Evolutionary conservation across 1,284 basidiomycete species (phyloP), one percentile per base, ranked within the genome.

Genomic region (Moesziomyces sp.): DNA sequence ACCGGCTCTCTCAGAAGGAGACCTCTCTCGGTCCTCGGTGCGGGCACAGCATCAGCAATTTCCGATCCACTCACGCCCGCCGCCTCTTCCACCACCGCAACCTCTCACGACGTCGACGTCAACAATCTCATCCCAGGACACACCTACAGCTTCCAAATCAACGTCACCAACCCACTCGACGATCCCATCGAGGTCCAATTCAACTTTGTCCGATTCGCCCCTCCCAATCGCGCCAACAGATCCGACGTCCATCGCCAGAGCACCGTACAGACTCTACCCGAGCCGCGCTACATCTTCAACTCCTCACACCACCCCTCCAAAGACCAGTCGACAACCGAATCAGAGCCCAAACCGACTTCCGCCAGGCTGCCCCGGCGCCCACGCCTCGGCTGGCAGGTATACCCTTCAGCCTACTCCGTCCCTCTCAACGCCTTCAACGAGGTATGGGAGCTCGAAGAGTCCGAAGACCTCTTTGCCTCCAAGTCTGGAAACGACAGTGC

Each of bases 371-470:
- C 9, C 8, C 49, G 16, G 28, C 52, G 52, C 14, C 42, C 52
- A 4, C 47, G 49, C 6, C 43, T 72, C 1, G 65, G 69, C 23
- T 67, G 66, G 65, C 59, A 64, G 33, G 47, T 67, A 6, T 64
- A 70, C 40, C 68, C 68, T 0, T 73, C 73, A 2, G 54, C 73
- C 4, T 67, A 65, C 4, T 54, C 54, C 35, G 52, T 79, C n/a
- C 57, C 71, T 9, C 42, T 77, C 23, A 62, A 69, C 16, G 73
- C 77, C 1, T 79, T 64, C 66, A 79, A 76, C 60, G 77, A 79
- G 48, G 76, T 76, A 2, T 78, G 75, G 76, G 77, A 79, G 23
- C 59, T 79, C 11, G 77, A 76, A 44, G 77, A 79, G 35, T 58
- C 70, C 1, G 76, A 74, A 16, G 76, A 78, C 5, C 54, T 71